Evolutionary conservation across 2,329 filamentous ascomycete species (phyloP), one percentile per base, ranked within the genome.

Genomic region (Mollisiaceae sp.): DNA sequence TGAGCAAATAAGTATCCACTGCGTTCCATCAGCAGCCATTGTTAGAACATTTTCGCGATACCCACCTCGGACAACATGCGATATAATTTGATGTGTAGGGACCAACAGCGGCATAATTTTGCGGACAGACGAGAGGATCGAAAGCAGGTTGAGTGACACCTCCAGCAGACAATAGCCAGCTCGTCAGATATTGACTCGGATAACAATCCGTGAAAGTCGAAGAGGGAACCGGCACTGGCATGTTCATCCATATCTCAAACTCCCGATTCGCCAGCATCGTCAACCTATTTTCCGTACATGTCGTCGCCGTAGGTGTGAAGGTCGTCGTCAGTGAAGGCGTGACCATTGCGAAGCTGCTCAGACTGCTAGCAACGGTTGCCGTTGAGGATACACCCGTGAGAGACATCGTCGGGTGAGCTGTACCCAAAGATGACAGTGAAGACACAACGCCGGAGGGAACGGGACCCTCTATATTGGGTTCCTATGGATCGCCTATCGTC

Each of bases 51-150:
- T 8, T 27, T 14, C 32, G 4, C n/a, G 8, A 2, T 52, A 60
- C 69, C 41, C 59, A 73, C 71, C 64, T 70, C 8, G 71, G 71
- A 65, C 71, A 73, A 62, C 71, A 73, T 14, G 71, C 71, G 15
- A 73, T 71, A 45, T 73, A 73, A 57, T 72, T 71, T 2, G 69
- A 72, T 9, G 69, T 71, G 59, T 60, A 70, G 9, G 70, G 67
- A 12, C 67, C 67, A 1, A 69, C 57, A 8, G 69, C 47, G 8
- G 56, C 50, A 43, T 69, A 73, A 22, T 63, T 66, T 18, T 67
- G 59, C 8, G 70, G 71, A 50, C 71, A 73, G 8, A 73, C 45
- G 8, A 73, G 63, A 14, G 67, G 67, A 35, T 65, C 60, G 60
- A 73, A 71, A 14, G 71, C 70, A 20, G 69, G 41, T 65, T 71